Base-by-base conservation (phyloP, 129 eudicot genomes). In the Pulicaria dysenterica region DNA sequence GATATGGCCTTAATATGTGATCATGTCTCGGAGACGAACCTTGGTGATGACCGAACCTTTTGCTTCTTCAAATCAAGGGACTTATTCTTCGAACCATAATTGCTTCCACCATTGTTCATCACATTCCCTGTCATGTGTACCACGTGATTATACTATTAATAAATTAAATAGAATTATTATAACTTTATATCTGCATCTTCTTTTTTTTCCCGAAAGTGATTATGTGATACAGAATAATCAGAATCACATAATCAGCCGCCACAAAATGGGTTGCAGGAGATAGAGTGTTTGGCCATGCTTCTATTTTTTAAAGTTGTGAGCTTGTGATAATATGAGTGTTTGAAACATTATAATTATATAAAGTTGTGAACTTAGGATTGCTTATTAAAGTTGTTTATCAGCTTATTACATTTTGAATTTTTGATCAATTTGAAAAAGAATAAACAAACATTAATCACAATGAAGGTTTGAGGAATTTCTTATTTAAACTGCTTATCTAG, bases 1-100 rank as follows among this genome's bases (percentile, higher is more conserved):
- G 48, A 19, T 62, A 71, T 36, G 61, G 46, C 49, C 40, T 76
- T 77, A 17, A 7, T 53, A 31, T 83, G 76, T 50, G 82, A 81
- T 65, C 63, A 70, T 56, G 78, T 83, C 69, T 67, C 70, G 36
- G 83, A 76, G 67, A 72, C 73, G 5, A 74, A 73, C 73, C 76
- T 78, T 65, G 84, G 85, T 68, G 95, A 83, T 73, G 50, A 85
- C 24, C 84, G 75, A 58, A 73, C 67, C 55, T 43, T 73, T 60
- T 79, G 80, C 50, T 68, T 69, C 48, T 13, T 68, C 68, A 76
- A 67, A 69, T 65, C 70, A 14, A 37, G 58, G 34, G 77, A 75
- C 63, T 78, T 78, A 77, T 72, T 79, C 76, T 73, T 68, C 36
- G 38, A 60, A 36, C 81, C 72, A 62, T 16, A 56, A 58, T 72